These are phyloP conservation scores for Fusarium sp. DNA, from an alignment of 2,329 filamentous ascomycete species.

Conservation along the genomic window DNA sequence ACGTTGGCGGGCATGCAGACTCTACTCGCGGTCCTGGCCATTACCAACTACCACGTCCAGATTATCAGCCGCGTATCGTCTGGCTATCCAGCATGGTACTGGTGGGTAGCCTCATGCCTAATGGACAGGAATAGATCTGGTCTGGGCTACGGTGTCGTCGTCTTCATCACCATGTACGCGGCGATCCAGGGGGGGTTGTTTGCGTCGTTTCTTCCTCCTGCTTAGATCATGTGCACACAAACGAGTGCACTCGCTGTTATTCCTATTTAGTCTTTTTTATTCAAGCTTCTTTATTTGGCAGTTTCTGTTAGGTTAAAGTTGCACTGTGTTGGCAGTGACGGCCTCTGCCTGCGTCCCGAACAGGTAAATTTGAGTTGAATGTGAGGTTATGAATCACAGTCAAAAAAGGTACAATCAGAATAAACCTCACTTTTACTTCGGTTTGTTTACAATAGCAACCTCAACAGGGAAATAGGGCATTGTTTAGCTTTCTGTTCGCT, in stretches of 20 bases:
- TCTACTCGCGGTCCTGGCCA: constrained; percentile 75
- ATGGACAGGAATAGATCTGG: constrained; percentile 47
- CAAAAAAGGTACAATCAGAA: background rate
- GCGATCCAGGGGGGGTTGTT: constrained; percentile 86
- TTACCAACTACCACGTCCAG: constrained; percentile 91
- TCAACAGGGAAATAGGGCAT: background rate
- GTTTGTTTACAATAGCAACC: background rate
- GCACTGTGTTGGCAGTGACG: background rate
- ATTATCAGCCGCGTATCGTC: constrained; percentile 92
- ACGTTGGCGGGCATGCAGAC: constrained; percentile 79
- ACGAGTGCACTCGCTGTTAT: background rate
- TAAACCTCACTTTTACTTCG: background rate
- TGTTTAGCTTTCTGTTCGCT: background rate
- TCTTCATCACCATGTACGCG: constrained; percentile 84
- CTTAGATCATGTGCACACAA: constrained; percentile 57
- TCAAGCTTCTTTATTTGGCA: background rate
- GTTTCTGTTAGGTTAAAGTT: background rate
- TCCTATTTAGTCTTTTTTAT: background rate
- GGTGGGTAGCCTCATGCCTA: constrained; percentile 74
- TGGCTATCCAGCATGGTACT: constrained; percentile 90
- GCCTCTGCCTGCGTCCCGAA: background rate
- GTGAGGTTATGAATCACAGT: background rate
- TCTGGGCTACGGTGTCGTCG: constrained; percentile 59
- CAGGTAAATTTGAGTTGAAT: background rate
- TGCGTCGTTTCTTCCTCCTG: constrained; percentile 91